Evolutionary conservation across 192 early-diverging fungal species (phyloP), one percentile per base, ranked within the genome.

Genomic region (Haplosporangium gracile): DNA sequence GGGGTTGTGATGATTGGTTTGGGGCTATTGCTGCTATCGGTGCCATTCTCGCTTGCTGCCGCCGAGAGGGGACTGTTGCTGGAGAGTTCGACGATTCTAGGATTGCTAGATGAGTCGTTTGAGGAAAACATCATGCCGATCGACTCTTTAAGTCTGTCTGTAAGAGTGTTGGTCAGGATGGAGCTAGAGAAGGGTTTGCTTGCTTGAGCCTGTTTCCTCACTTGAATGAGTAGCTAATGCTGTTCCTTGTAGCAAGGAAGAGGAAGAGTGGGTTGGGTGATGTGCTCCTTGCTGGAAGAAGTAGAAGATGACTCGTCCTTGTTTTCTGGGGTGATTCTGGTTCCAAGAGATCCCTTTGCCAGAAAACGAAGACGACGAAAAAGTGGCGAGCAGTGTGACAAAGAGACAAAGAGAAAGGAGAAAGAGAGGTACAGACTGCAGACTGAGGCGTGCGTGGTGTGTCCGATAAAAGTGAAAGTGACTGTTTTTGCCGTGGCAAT

Each of bases 21-120:
- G 13, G 24, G 34, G 5, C 15, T 40, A 13, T 75, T 68, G 57
- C 9, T 71, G 18, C 24, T 78, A 18, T n/a, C 26, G 55, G 20
- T 65, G 57, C 29, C 34, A 71, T 20, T 60, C 5, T 70, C 78
- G 40, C 29, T 38, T 63, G 26, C 29, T 70, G 65, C 32, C 8
- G 68, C 8, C 7, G 76, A 68, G 39, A 79, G 43, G 0, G 82
- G 74, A 39, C 82, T 79, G 55, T 47, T 76, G 69, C 36, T 72
- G 49, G 82, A 29, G 9, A 85, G 82, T 53, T 85, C 82, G 40
- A 85, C 68, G 18, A 85, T 85, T 32, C 82, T 77, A 26, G 78
- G 69, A 42, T 85, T 76, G 57, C 2, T 72, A 0, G 75, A 16
- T 53, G 39, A 75, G n/a, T 72, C 74, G 43, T 81, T 74, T 53